phyloP scores from a whole-genome alignment of 305 asterid species.

The Fraxinus platypoda region DNA sequence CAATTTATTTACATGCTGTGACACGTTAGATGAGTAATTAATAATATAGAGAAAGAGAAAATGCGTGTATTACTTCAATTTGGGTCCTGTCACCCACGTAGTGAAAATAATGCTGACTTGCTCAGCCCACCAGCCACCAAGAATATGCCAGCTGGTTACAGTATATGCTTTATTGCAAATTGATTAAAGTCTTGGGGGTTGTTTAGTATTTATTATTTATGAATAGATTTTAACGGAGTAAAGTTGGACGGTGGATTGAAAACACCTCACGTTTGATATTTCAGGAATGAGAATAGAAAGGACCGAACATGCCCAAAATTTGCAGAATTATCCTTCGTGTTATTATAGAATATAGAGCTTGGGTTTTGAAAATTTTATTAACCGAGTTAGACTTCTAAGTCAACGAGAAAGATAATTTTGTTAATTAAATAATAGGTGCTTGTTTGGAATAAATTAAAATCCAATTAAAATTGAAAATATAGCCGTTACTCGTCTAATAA shows the following conservation, averaged over 20 bases:
- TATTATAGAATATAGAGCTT: not conserved
- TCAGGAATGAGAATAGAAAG: not conserved
- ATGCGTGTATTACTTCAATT: not conserved
- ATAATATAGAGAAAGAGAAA: not conserved
- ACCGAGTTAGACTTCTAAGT: not conserved
- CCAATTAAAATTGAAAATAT: no score
- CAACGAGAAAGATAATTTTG: not conserved
- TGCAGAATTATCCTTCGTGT: not conserved
- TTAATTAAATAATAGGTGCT: not conserved
- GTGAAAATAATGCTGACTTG: not conserved
- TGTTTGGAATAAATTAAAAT: no score
- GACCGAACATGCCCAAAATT: not conserved
- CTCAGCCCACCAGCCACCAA: not conserved
- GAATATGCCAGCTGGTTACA: slow-evolving; percentile 45
- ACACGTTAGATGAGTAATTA: not conserved
- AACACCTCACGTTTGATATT: not conserved
- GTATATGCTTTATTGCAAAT: slow-evolving; percentile 30
- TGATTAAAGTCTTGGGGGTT: not conserved
- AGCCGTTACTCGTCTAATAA: no score
- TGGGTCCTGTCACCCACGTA: not conserved
- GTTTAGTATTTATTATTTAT: not conserved
- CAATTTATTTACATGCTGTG: not conserved
- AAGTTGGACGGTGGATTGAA: not conserved
- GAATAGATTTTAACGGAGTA: not conserved
- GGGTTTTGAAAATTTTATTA: not conserved